These are phyloP conservation scores for Penicillium brasilianum DNA, from an alignment of 2,329 filamentous ascomycete species.

Conservation along the genomic window DNA sequence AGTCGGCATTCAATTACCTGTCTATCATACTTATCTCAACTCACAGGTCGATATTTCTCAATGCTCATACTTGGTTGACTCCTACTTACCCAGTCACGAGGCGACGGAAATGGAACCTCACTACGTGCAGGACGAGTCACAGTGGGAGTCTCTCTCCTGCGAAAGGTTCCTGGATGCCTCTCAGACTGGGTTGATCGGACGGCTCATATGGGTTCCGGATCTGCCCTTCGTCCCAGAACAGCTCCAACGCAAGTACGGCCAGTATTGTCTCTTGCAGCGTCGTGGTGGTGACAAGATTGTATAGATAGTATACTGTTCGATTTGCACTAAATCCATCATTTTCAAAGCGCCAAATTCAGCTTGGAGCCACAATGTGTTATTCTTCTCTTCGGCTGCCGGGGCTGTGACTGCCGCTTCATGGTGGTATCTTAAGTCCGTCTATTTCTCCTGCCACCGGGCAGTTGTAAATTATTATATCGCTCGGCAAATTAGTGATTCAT, in stretches of 20 bases:
- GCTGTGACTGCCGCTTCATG: background rate
- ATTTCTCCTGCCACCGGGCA: no score
- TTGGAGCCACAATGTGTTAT: no score
- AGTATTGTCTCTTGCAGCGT: constrained; percentile 80
- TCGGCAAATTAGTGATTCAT: background rate
- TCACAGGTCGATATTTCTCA: constrained; percentile 67
- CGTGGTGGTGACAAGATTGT: constrained; percentile 38
- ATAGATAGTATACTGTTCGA: constrained; percentile 7
- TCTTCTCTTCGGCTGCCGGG: no score
- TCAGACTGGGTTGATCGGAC: constrained; percentile 72
- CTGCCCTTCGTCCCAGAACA: constrained; percentile 69
- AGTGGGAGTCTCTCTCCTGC: constrained; percentile 80
- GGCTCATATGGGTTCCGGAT: constrained; percentile 82
- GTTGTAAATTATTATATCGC: background rate
- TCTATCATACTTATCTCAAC: constrained; percentile 21
- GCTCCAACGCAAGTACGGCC: constrained; percentile 78
- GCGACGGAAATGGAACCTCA: constrained; percentile 76
- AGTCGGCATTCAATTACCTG: background rate
- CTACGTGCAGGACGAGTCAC: constrained; percentile 72
- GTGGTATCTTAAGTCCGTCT: background rate
- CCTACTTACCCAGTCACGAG: constrained; percentile 68
- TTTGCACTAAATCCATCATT: background rate
- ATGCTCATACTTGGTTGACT: constrained; percentile 88
- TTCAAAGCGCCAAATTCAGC: no score
- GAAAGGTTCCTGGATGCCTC: constrained; percentile 79